Percentiles rank a stretch among this genome's conserved stretches.
Conservation (phyloP, 2,329 filamentous ascomycete species). For the Polychaeton citri region DNA sequence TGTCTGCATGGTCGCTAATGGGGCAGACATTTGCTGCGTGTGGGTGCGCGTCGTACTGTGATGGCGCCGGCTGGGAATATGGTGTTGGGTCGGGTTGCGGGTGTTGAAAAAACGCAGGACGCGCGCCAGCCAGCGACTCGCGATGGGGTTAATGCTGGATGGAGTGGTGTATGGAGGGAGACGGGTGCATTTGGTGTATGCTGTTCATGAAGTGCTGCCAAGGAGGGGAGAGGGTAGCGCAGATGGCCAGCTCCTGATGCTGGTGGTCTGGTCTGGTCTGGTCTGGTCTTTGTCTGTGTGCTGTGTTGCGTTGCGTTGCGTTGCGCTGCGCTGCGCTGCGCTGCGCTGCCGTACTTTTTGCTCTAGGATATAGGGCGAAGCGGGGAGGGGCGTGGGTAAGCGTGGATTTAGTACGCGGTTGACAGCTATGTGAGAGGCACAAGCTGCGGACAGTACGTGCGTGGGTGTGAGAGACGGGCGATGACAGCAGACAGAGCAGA, state of each 20-base stretch:
- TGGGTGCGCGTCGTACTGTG: background rate
- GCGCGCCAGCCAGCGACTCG: background rate
- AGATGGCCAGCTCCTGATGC: background rate
- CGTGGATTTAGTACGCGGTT: background rate
- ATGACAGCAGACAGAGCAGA: background rate
- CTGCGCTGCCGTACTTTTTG: background rate
- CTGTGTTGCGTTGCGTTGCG: too few species aligned
- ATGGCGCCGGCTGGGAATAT: background rate
- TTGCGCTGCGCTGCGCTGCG: too few species aligned
- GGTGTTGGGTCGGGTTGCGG: background rate
- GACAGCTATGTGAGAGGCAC: background rate
- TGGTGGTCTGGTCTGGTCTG: too few species aligned
- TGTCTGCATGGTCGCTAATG: background rate
- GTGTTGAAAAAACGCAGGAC: background rate
- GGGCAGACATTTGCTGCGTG: background rate
- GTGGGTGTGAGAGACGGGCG: background rate
- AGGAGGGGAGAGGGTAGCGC: constrained; percentile 6
- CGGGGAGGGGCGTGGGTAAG: background rate
- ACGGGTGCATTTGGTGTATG: background rate
- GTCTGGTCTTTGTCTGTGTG: too few species aligned
- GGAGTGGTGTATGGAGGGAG: background rate
- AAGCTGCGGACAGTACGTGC: background rate
- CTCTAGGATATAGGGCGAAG: background rate
- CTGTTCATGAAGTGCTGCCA: background rate
- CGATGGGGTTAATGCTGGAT: background rate